Conservation (phyloP, 2,329 filamentous ascomycete genomes). For the Endoconidiophora polonica region DNA sequence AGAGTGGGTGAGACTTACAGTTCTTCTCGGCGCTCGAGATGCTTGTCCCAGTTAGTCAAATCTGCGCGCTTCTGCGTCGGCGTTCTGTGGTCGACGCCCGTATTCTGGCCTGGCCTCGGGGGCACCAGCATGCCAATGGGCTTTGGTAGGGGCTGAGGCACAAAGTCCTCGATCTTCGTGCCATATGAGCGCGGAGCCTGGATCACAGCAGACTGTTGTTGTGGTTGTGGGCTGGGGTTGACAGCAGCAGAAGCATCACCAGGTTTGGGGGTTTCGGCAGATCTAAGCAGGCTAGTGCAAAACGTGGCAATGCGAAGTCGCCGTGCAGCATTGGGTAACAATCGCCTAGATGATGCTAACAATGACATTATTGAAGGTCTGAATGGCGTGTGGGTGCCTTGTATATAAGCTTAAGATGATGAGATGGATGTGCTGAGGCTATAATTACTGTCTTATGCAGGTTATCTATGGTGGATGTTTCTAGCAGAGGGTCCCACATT, state of each 20-base stretch:
- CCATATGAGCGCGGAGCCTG: constrained; percentile 45
- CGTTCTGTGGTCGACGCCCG: constrained; percentile 52
- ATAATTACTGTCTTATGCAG: too few species aligned
- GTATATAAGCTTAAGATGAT: too few species aligned
- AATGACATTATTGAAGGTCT: background rate
- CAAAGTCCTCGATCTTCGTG: constrained; percentile 36
- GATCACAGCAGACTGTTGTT: constrained; percentile 25
- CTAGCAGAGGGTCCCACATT: too few species aligned
- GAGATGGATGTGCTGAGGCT: too few species aligned
- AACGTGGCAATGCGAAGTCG: constrained; percentile 22
- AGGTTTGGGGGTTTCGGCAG: constrained; percentile 19
- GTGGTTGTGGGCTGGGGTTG: constrained; percentile 11
- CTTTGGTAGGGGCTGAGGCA: constrained; percentile 42
- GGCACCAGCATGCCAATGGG: constrained; percentile 70
- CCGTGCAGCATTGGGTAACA: background rate
- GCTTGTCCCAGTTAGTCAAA: constrained; percentile 72
- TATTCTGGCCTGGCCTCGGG: constrained; percentile 65
- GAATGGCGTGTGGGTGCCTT: too few species aligned
- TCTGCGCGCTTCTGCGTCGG: constrained; percentile 56
- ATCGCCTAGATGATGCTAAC: background rate
- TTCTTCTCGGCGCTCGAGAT: constrained; percentile 57
- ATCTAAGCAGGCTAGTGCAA: constrained; percentile 37
- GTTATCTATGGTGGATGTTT: too few species aligned
- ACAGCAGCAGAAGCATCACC: constrained; percentile 5
- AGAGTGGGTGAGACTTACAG: constrained; percentile 35